phyloP scores from a whole-genome alignment of 495 filamentous ascomycete genomes.

The Wilcoxina mikolae region DNA sequence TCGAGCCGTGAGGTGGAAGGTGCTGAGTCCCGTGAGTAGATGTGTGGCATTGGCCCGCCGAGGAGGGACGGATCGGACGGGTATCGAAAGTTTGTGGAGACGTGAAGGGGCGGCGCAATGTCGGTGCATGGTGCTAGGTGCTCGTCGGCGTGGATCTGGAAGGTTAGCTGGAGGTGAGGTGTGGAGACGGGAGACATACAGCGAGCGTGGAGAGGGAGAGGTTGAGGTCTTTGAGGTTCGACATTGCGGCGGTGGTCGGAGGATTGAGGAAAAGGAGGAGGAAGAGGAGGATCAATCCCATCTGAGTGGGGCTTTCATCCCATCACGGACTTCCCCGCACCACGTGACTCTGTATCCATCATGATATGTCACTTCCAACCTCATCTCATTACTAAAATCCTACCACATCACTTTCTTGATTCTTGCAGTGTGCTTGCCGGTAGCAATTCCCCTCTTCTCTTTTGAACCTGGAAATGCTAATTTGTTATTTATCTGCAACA shows the following conservation, averaged over 20 bases:
- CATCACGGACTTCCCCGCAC: too few species aligned
- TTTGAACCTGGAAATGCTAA: too few species aligned
- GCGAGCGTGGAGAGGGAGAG: neutral
- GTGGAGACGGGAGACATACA: neutral
- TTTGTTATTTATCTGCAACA: too few species aligned
- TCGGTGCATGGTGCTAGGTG: constrained; percentile 52
- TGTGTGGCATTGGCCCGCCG: constrained; percentile 31
- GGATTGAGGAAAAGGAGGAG: too few species aligned
- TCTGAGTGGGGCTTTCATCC: too few species aligned
- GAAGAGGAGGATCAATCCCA: too few species aligned
- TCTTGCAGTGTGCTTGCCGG: too few species aligned
- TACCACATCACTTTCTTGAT: too few species aligned
- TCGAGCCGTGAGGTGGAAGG: constrained; percentile 78
- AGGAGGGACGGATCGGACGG: constrained; percentile 42
- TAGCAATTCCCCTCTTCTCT: too few species aligned
- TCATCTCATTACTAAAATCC: too few species aligned
- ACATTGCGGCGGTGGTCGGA: neutral
- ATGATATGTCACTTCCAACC: too few species aligned
- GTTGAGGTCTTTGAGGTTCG: neutral
- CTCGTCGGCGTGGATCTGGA: constrained; percentile 79
- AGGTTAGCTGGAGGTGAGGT: constrained; percentile 40
- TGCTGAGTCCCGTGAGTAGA: constrained; percentile 66
- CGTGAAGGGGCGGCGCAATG: constrained; percentile 72
- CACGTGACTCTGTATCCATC: too few species aligned
- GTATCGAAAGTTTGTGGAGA: constrained; percentile 82